A percentile compares a stretch with the other conserved stretches of the same genome.
These are phyloP conservation scores for Arthrinium puccinioides DNA, from an alignment of 2,329 filamentous ascomycete genomes.

Conservation along the genomic window DNA sequence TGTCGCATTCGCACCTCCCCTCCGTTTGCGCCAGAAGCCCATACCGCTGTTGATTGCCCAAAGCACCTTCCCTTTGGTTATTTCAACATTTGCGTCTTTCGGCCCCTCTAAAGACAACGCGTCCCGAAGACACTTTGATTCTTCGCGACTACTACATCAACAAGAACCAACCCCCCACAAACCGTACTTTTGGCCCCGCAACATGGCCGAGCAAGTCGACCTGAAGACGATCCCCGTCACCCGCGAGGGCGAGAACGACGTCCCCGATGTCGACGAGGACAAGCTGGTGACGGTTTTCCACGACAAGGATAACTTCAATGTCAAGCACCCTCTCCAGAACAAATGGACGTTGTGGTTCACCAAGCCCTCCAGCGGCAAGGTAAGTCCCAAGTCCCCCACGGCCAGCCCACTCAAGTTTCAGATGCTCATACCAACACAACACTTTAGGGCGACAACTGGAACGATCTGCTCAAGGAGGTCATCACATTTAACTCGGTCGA, in stretches of 20 bases:
- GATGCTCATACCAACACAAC: no score
- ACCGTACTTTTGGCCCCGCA: slow-evolving; percentile 5
- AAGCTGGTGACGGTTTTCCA: slow-evolving; percentile 92
- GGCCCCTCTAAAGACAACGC: no score
- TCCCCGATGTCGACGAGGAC: slow-evolving; percentile 35
- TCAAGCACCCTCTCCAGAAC: slow-evolving; percentile 97
- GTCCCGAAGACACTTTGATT: no score
- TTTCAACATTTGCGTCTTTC: no score
- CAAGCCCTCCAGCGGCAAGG: slow-evolving; percentile 94
- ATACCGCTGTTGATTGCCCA: background rate
- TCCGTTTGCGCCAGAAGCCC: background rate
- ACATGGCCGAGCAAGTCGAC: slow-evolving; percentile 53
- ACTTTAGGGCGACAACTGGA: slow-evolving; percentile 89
- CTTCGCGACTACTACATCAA: no score
- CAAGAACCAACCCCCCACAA: background rate
- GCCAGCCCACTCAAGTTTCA: background rate
- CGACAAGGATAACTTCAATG: slow-evolving; percentile 97
- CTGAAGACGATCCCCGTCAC: slow-evolving; percentile 62
- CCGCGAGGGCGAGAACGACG: slow-evolving; percentile 52
- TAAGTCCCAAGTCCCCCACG: slow-evolving; percentile 30
- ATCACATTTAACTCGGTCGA: slow-evolving; percentile 98
- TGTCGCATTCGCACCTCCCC: background rate
- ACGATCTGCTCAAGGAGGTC: slow-evolving; percentile 94
- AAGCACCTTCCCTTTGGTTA: background rate
- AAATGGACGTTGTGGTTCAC: slow-evolving; percentile 99